phyloP scores from a whole-genome alignment of 2,329 filamentous ascomycete species.

The Sporothrix protearum region DNA sequence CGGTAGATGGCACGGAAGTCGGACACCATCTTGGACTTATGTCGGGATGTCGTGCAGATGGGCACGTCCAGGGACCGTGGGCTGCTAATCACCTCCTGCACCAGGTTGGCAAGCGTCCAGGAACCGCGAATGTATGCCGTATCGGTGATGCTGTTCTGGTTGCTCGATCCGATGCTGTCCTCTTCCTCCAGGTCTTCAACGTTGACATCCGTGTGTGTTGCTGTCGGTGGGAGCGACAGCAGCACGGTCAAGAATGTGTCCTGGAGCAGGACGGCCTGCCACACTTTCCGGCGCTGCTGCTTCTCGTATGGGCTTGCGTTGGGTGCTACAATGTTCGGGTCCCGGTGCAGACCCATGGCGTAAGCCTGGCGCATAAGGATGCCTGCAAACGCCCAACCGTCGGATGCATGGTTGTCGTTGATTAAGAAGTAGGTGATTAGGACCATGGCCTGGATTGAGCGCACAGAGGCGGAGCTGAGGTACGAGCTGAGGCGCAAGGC shows the following conservation, averaged over 20 bases:
- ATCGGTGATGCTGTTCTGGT: conserved; percentile 60
- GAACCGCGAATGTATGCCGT: conserved; percentile 70
- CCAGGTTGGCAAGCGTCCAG: conserved; percentile 74
- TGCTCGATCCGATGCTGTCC: conserved; percentile 42
- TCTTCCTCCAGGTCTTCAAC: conserved; percentile 71
- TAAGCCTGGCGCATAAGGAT: conserved; percentile 75
- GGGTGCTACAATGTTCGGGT: conserved; percentile 69
- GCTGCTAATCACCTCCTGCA: conserved; percentile 72
- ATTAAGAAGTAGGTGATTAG: conserved; percentile 80
- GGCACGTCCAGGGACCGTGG: conserved; percentile 71
- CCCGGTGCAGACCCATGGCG: conserved; percentile 75
- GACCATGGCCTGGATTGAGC: conserved; percentile 76
- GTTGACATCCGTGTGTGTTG: conserved; percentile 74
- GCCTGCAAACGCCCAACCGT: conserved; percentile 78
- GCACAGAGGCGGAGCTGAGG: conserved; percentile 67
- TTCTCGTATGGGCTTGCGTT: conserved; percentile 67
- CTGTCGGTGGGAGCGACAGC: conserved; percentile 70
- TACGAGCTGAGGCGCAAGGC: conserved; percentile 72
- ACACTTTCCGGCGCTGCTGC: conserved; percentile 73
- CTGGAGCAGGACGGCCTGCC: conserved; percentile 77
- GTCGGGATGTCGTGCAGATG: conserved; percentile 63
- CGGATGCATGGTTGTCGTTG: conserved; percentile 79
- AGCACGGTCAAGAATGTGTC: conserved; percentile 79
- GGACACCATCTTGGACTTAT: conserved; percentile 66
- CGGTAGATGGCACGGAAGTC: conserved; percentile 69